These are phyloP conservation scores for Eimeria praecox DNA, from an alignment of 169 alveolate species.

Conservation along the genomic window DNA sequence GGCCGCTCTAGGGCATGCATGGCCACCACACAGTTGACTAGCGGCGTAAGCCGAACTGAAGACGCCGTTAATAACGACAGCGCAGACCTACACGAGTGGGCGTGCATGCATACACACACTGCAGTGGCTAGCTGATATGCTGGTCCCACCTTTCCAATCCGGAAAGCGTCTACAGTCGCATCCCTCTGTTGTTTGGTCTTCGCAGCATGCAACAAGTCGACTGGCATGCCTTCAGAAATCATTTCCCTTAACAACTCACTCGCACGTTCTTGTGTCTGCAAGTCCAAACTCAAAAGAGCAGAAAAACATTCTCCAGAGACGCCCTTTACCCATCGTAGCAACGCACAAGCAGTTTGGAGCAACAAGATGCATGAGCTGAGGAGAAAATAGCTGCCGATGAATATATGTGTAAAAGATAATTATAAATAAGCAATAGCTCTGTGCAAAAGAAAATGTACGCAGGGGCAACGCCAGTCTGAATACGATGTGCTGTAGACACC, in stretches of 20 bases:
- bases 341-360: neutral
- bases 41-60: neutral
- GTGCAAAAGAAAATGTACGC: neutral
- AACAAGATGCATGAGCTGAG: neutral
- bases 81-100: neutral
- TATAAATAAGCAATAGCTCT: neutral
- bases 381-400: neutral
- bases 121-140: neutral
- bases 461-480: neutral
- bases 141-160: slow-evolving; percentile 84
- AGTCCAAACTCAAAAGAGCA: neutral
- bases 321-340: neutral
- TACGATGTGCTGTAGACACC: neutral
- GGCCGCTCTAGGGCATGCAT: neutral
- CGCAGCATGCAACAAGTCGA: slow-evolving; percentile 82
- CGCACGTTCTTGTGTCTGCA: slow-evolving; percentile 82
- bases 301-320: neutral
- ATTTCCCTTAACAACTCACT: slow-evolving; percentile 78
- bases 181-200: slow-evolving; percentile 84
- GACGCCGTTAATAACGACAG: neutral
- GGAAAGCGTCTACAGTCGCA: slow-evolving; percentile 84
- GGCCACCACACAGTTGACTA: neutral
- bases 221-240: slow-evolving; percentile 79
- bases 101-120: neutral
- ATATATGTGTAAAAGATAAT: neutral